Evolutionary conservation across 1,284 basidiomycete genomes (phyloP).

Genomic region (Leccinum subfulvum): DNA sequence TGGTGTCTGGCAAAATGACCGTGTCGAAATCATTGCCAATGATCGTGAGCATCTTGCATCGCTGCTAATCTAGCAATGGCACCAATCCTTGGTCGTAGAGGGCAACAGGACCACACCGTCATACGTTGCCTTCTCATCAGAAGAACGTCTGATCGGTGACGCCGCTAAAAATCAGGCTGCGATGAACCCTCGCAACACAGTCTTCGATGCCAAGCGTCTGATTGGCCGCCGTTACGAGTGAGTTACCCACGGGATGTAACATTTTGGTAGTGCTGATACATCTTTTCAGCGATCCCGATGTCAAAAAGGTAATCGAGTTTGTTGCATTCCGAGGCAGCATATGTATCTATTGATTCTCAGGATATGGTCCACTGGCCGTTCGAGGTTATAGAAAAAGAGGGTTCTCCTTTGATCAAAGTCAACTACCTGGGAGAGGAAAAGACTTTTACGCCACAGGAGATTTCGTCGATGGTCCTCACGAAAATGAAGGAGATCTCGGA

Average conservation of each 20-base stretch:
- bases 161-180: slow-evolving; percentile 97
- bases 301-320: slow-evolving; percentile 65
- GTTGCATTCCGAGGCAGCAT: neutral
- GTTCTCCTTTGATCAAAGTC: slow-evolving; percentile 95
- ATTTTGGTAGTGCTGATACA: slow-evolving; percentile 13
- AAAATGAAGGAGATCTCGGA: slow-evolving; percentile 99
- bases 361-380: slow-evolving; percentile 94
- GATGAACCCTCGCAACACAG: slow-evolving; percentile 95
- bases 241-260: slow-evolving; percentile 29
- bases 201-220: slow-evolving; percentile 96
- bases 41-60: slow-evolving; percentile 62
- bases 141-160: slow-evolving; percentile 98
- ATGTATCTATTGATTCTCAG: slow-evolving; percentile 37
- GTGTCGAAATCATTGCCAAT: slow-evolving; percentile 98
- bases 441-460: slow-evolving; percentile 95
- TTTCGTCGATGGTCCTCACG: slow-evolving; percentile 96
- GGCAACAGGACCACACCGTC: slow-evolving; percentile 99
- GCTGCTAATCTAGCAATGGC: slow-evolving; percentile 4
- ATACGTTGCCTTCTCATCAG: slow-evolving; percentile 96
- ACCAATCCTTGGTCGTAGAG: slow-evolving; percentile 52
- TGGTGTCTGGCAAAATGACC: slow-evolving; percentile 98
- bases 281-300: slow-evolving; percentile 70
- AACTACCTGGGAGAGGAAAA: slow-evolving; percentile 92
- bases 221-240: slow-evolving; percentile 95
- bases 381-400: slow-evolving; percentile 89